Evolutionary conservation across 1,284 basidiomycete species (phyloP).

Genomic region (Lignosus rhinocerotis): DNA sequence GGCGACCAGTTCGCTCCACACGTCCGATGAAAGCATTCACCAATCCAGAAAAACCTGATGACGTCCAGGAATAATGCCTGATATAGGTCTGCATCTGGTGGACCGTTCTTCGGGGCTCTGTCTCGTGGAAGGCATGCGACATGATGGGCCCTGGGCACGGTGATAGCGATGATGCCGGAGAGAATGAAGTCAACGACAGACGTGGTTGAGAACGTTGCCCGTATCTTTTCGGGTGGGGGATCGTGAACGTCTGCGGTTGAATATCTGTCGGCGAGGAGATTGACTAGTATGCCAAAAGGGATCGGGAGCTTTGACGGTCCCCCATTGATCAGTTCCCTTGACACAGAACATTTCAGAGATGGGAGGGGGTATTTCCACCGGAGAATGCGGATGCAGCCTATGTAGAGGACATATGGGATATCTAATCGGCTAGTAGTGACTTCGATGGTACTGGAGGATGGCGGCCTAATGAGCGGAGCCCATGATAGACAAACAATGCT

Average conservation of each 20-base stretch:
- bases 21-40: background rate
- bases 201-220: background rate
- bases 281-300: constrained; percentile 5
- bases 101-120: background rate
- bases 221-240: background rate
- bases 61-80: constrained; percentile 6
- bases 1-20: background rate
- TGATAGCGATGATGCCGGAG: background rate
- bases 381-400: background rate
- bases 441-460: background rate
- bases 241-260: background rate
- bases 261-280: constrained; percentile 4
- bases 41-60: background rate
- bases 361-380: background rate
- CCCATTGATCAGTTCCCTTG: background rate
- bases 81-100: background rate
- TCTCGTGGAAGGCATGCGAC: background rate
- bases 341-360: background rate
- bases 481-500: too few relatives aligned
- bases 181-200: constrained; percentile 3
- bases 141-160: background rate
- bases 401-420: background rate
- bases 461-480: too few relatives aligned
- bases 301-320: background rate
- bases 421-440: background rate